These are phyloP conservation scores for Phytopythium helicoides DNA, from an alignment of 352 stramenopile species.

Conservation along the genomic window DNA sequence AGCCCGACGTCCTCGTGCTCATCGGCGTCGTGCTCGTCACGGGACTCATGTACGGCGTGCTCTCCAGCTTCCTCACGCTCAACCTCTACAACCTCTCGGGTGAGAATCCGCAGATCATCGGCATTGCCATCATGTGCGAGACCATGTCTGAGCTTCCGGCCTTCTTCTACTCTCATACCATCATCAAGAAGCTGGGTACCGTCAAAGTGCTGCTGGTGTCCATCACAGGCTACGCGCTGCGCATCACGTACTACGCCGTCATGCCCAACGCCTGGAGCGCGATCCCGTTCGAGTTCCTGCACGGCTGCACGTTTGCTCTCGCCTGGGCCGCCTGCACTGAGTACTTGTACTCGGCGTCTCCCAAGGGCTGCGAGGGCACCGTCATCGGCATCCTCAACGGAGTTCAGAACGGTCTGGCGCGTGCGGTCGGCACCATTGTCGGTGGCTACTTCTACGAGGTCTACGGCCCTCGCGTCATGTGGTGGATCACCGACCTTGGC, in stretches of 20 bases:
- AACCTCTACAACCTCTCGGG: slow-evolving; percentile 81
- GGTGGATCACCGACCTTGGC: slow-evolving; percentile 59
- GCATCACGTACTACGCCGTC: slow-evolving; percentile 68
- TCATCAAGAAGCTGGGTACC: slow-evolving; percentile 68
- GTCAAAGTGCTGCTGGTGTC: slow-evolving; percentile 73
- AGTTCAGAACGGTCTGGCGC: slow-evolving; percentile 69
- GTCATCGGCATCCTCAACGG: slow-evolving; percentile 79
- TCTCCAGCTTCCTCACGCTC: slow-evolving; percentile 82
- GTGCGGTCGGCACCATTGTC: slow-evolving; percentile 63
- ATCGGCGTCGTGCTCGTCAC: slow-evolving; percentile 76
- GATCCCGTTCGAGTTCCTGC: slow-evolving; percentile 80
- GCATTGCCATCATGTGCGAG: slow-evolving; percentile 78
- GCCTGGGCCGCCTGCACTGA: slow-evolving; percentile 72
- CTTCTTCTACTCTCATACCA: slow-evolving; percentile 75
- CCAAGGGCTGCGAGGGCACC: slow-evolving; percentile 57
- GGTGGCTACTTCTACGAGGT: slow-evolving; percentile 77
- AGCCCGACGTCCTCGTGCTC: slow-evolving; percentile 65
- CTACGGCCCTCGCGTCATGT: slow-evolving; percentile 65
- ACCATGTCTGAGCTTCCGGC: slow-evolving; percentile 76
- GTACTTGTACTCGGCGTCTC: slow-evolving; percentile 69
- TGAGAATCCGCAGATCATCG: slow-evolving; percentile 70
- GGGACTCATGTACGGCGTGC: slow-evolving; percentile 77
- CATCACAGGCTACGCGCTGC: slow-evolving; percentile 61
- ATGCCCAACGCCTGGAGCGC: slow-evolving; percentile 80
- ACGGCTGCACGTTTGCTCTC: slow-evolving; percentile 72